phyloP scores from a whole-genome alignment of 352 stramenopile species.

The Phytopythium aichiense region DNA sequence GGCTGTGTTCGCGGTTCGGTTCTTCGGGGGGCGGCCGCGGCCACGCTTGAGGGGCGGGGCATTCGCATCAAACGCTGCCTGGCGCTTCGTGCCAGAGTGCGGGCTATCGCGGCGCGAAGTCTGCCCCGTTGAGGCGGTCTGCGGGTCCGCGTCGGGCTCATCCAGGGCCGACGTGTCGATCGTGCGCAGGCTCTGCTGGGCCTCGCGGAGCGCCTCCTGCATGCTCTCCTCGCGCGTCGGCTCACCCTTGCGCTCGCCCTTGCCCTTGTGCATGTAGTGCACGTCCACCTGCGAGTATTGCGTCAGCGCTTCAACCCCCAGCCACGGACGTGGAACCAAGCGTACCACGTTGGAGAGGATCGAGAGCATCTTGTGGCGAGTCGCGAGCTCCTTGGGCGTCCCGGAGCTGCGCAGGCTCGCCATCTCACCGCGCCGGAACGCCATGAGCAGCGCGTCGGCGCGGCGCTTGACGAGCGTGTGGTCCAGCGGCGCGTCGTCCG shows the following conservation, averaged over 20 bases:
- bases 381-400: constrained; percentile 28
- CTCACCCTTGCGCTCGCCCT: neutral
- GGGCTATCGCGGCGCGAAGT: neutral
- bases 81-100: neutral
- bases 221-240: constrained; percentile 31
- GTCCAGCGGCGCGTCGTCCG: constrained; percentile 20
- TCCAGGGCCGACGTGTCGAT: constrained; percentile 12
- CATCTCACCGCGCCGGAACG: constrained; percentile 34
- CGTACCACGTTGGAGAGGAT: constrained; percentile 27
- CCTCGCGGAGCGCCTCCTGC: constrained; percentile 22
- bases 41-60: neutral
- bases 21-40: neutral
- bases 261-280: constrained; percentile 28
- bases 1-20: neutral
- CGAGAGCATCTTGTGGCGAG: constrained; percentile 32
- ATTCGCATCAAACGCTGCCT: neutral
- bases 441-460: constrained; percentile 34
- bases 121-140: neutral
- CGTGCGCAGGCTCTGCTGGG: constrained; percentile 15
- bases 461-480: constrained; percentile 36
- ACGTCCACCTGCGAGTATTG: constrained; percentile 23
- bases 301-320: neutral
- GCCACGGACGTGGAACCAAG: neutral
- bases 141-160: neutral
- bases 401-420: constrained; percentile 25